Evolutionary conservation across 2,329 filamentous ascomycete genomes (phyloP).

Genomic region (Incumbomyces lentus): DNA sequence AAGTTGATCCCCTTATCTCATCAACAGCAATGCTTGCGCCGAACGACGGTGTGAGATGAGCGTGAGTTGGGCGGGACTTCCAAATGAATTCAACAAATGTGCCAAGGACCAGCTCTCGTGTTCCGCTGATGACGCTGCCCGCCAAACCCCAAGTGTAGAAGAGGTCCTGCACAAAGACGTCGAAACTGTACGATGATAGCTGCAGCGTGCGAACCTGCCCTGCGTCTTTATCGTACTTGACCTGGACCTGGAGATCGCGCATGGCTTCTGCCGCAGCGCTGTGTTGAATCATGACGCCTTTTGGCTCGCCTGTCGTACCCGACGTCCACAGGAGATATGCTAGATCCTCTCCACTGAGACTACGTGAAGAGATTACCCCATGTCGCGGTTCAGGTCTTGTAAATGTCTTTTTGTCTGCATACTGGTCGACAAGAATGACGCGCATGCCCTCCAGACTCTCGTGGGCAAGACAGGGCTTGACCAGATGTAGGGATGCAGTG

Average conservation of each 20-base stretch:
- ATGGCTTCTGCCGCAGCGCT: slow-evolving; percentile 8
- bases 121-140: slow-evolving; percentile 22
- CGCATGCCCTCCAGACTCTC: slow-evolving; percentile 24
- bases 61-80: slow-evolving; percentile 22
- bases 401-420: background rate
- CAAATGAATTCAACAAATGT: slow-evolving; percentile 23
- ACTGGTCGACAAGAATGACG: background rate
- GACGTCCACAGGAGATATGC: slow-evolving; percentile 51
- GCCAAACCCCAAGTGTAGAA: slow-evolving; percentile 25
- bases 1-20: slow-evolving; percentile 22
- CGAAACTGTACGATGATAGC: slow-evolving; percentile 31
- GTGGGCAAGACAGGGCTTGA: background rate
- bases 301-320: slow-evolving; percentile 46
- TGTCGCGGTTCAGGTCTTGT: too few relatives aligned
- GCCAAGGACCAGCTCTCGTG: slow-evolving; percentile 24
- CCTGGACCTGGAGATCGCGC: slow-evolving; percentile 26
- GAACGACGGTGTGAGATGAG: slow-evolving; percentile 26
- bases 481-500: background rate
- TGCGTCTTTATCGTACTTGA: slow-evolving; percentile 23
- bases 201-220: slow-evolving; percentile 28
- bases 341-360: background rate
- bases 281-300: slow-evolving; percentile 56
- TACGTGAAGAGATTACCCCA: too few relatives aligned
- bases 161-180: slow-evolving; percentile 30
- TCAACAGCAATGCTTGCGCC: slow-evolving; percentile 21